Base-by-base conservation (phyloP, 371 early-diverging fungal species). In the Apophysomyces elegans region DNA sequence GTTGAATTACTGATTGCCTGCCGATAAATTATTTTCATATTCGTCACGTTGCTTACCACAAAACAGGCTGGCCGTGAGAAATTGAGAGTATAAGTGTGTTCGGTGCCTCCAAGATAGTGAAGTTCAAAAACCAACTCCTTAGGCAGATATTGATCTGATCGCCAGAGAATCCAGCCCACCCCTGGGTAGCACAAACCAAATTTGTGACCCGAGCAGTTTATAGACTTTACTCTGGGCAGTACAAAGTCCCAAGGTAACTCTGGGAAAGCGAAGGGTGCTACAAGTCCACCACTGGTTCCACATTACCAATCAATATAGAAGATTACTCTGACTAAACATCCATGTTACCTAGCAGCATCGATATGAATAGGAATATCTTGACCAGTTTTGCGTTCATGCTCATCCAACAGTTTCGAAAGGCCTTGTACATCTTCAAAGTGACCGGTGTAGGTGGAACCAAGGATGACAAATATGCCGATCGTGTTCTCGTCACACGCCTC, bases 391-490 rank as follows among this genome's bases (percentile, higher is more conserved):
- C 68, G 63, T 59, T 88, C 64, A 43, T 83, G 70, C 37, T 74
- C 74, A 50, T 87, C 86, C 37, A 92, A 75, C 46, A 83, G 66
- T n/a, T 84, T 70, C 16, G 83, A 71, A 70, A 91, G 79, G 21
- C 68, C 77, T 41, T 76, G 69, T 5, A 88, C 90, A 68, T 87
- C 82, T 67, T 92, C 93, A 73, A 83, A 91, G 63, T 91, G 90
- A 44, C 91, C 91, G 5, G 91, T 92, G 73, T 86, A 92, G 26
- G 91, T 91, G 47, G 86, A 86, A 16, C 91, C 92, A 26, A 92
- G 78, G 41, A 84, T 91, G 46, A 83, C 71, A 68, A 74, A 81
- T 56, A 90, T 70, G 56, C 90, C 92, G 44, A 91, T 88, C 13
- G 92, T 91, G 75, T 91, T 91, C 65, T 90, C 92, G 73, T 91